A percentile compares a stretch with the other conserved stretches of the same genome.
Evolutionary conservation across 345 rosid species (phyloP).

Genomic region (Aquilaria malaccensis): DNA sequence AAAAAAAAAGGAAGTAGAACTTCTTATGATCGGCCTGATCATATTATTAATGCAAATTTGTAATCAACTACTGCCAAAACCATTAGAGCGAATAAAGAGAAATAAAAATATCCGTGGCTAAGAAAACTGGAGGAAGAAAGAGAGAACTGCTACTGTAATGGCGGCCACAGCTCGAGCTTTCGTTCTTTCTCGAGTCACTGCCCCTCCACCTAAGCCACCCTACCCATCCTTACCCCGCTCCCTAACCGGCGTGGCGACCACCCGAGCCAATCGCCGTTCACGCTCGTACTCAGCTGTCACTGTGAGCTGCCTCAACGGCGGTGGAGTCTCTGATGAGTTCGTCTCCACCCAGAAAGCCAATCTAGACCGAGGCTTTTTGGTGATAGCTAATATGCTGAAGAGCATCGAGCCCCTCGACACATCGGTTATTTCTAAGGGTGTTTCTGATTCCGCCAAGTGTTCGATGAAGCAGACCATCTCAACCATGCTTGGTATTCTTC

Average conservation of each 20-base stretch:
- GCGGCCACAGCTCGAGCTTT: conserved; percentile 61
- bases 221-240: conserved; percentile 15
- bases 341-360: conserved; percentile 72
- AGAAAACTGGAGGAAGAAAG: conserved; percentile 13
- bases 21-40: too few species aligned
- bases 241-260: conserved; percentile 8
- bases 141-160: conserved; percentile 28
- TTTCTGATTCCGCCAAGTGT: conserved; percentile 81
- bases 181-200: conserved; percentile 33
- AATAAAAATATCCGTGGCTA: conserved; percentile 12
- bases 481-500: conserved; percentile 85
- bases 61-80: too few species aligned
- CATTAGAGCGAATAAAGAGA: neutral
- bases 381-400: conserved; percentile 71
- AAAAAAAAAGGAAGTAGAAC: too few species aligned
- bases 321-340: conserved; percentile 66
- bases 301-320: conserved; percentile 57
- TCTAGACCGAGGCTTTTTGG: conserved; percentile 63
- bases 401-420: conserved; percentile 78
- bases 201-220: conserved; percentile 21
- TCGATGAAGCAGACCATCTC: conserved; percentile 95
- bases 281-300: conserved; percentile 19
- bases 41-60: too few species aligned
- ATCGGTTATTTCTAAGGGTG: conserved; percentile 64
- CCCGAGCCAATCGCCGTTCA: conserved; percentile 13